Conservation (phyloP, 2,329 filamentous ascomycete genomes). For the Pestalotiopsis sp. region DNA sequence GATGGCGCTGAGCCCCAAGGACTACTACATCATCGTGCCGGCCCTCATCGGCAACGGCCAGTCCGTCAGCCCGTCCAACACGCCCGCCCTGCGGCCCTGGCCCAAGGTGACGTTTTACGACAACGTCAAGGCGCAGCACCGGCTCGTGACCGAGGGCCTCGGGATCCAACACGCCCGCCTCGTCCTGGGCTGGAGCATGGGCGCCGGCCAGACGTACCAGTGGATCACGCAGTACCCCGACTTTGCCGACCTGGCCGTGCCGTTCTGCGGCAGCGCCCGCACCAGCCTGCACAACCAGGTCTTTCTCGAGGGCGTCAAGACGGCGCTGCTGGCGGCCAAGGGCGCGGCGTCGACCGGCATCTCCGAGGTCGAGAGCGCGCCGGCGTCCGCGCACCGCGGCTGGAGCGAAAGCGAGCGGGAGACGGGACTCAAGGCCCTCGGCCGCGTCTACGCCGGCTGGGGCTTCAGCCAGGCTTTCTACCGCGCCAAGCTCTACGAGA, state of each 20-base stretch:
- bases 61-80: constrained; percentile 68
- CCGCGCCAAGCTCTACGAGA: constrained; percentile 68
- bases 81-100: constrained; percentile 52
- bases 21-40: constrained; percentile 62
- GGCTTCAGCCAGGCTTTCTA: constrained; percentile 81
- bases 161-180: constrained; percentile 59
- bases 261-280: constrained; percentile 66
- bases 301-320: constrained; percentile 61
- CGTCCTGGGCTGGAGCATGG: constrained; percentile 71
- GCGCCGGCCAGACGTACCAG: constrained; percentile 65
- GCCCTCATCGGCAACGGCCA: constrained; percentile 71
- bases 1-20: constrained; percentile 60
- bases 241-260: constrained; percentile 65
- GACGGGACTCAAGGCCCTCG: constrained; percentile 64
- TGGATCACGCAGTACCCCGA: constrained; percentile 64
- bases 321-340: constrained; percentile 57
- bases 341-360: constrained; percentile 51
- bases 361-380: constrained; percentile 41
- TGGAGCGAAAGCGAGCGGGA: constrained; percentile 57
- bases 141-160: constrained; percentile 64
- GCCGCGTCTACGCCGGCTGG: constrained; percentile 77
- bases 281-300: constrained; percentile 69
- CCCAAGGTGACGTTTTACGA: constrained; percentile 66
- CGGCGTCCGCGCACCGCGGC: constrained; percentile 35
- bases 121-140: constrained; percentile 67